Conservation (phyloP, 169 alveolate genomes). For the Eimeria maxima region DNA sequence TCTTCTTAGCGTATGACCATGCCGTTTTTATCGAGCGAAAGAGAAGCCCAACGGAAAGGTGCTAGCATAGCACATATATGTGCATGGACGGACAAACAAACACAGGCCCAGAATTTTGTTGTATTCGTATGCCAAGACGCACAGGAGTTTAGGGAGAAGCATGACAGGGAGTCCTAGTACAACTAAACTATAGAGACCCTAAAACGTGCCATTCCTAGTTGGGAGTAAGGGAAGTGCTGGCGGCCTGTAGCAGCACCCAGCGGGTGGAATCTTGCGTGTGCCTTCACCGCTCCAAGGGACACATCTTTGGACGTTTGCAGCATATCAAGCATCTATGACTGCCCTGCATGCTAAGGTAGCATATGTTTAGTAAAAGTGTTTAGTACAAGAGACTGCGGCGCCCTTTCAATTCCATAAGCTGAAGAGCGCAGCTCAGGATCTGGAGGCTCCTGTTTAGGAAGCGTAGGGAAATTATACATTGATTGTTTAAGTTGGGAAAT, state of each 20-base stretch:
- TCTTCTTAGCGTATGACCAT: not conserved
- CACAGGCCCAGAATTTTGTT: not conserved
- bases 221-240: not conserved
- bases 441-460: not conserved
- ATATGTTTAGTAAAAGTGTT: no score
- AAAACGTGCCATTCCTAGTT: no score
- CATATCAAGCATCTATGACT: not conserved
- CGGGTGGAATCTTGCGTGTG: not conserved
- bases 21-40: no score
- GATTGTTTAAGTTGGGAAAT: not conserved
- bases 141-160: not conserved
- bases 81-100: not conserved
- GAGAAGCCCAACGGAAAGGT: no score
- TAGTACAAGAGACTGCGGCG: not conserved
- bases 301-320: not conserved
- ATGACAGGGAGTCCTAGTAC: no score
- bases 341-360: not conserved
- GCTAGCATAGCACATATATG: not conserved
- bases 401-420: not conserved
- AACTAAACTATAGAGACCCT: not conserved
- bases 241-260: not conserved
- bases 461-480: not conserved
- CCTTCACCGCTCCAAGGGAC: not conserved
- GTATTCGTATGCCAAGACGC: not conserved
- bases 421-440: not conserved